phyloP scores from a whole-genome alignment of 306 rosid genomes.

The Prunus davidiana region DNA sequence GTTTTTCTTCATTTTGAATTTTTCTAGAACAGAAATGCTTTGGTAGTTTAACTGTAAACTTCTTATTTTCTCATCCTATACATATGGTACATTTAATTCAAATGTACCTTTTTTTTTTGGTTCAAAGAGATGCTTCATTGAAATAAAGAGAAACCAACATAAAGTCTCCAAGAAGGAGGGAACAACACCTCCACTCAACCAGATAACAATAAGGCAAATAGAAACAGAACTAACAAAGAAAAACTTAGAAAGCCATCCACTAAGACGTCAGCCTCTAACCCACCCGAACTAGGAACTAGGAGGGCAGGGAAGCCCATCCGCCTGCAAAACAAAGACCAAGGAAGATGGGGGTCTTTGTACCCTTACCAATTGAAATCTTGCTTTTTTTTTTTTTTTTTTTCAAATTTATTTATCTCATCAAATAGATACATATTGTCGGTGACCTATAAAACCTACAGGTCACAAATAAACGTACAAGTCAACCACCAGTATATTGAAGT shows the following conservation, averaged over 20 bases:
- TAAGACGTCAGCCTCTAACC: too few species aligned
- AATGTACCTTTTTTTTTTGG: not conserved
- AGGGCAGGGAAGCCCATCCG: too few species aligned
- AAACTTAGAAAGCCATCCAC: too few species aligned
- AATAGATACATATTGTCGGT: not conserved
- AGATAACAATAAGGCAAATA: too few species aligned
- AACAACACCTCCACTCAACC: too few species aligned
- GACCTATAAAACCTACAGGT: not conserved
- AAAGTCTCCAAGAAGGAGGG: too few species aligned
- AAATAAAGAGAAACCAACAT: too few species aligned
- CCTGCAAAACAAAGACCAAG: too few species aligned
- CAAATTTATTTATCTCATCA: not conserved
- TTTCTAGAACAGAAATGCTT: not conserved
- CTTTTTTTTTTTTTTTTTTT: not conserved
- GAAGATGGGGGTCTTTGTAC: too few species aligned
- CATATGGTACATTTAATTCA: not conserved
- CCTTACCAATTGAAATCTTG: not conserved
- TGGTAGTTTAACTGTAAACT: constrained; percentile 7
- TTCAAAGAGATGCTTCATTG: too few species aligned
- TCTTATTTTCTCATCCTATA: not conserved
- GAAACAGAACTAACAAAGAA: too few species aligned
- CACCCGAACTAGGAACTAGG: too few species aligned
- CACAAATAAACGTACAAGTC: not conserved
- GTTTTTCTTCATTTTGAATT: not conserved
- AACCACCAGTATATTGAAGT: not conserved